These are phyloP conservation scores for Rhizopogon vesiculosus DNA, from an alignment of 768 basidiomycete species.

Conservation along the genomic window DNA sequence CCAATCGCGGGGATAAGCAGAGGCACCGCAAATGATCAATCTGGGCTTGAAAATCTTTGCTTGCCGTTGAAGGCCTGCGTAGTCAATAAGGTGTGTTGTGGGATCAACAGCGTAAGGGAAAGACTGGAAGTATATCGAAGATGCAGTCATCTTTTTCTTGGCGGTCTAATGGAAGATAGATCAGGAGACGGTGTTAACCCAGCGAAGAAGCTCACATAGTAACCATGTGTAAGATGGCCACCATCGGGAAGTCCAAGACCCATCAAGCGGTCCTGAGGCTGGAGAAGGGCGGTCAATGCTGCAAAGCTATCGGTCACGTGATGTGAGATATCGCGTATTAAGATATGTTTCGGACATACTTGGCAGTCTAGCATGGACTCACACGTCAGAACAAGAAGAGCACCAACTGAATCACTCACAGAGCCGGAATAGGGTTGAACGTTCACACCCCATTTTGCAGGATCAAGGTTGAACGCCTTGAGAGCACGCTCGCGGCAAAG, in stretches of 20 bases:
- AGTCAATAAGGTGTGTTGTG: slow-evolving; percentile 86
- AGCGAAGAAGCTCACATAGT: slow-evolving; percentile 61
- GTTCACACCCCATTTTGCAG: slow-evolving; percentile 94
- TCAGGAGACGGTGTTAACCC: background rate
- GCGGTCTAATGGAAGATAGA: slow-evolving; percentile 56
- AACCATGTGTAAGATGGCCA: slow-evolving; percentile 95
- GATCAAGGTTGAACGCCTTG: slow-evolving; percentile 93
- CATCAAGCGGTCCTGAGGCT: slow-evolving; percentile 98
- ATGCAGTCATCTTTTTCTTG: slow-evolving; percentile 99
- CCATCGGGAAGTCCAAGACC: slow-evolving; percentile 97
- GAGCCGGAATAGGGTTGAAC: slow-evolving; percentile 98
- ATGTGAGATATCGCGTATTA: slow-evolving; percentile 1
- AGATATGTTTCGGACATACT: slow-evolving; percentile 44
- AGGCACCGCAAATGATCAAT: slow-evolving; percentile 95
- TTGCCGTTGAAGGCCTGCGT: slow-evolving; percentile 71
- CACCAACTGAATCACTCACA: slow-evolving; percentile 40
- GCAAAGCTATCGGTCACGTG: slow-evolving; percentile 66
- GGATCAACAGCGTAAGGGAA: slow-evolving; percentile 87
- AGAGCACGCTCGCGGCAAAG: slow-evolving; percentile 96
- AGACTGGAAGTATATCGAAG: slow-evolving; percentile 99
- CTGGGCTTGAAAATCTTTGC: slow-evolving; percentile 95
- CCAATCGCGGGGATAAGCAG: slow-evolving; percentile 98
- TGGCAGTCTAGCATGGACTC: slow-evolving; percentile 61
- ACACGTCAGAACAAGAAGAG: slow-evolving; percentile 12
- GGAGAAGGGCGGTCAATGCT: slow-evolving; percentile 90